Evolutionary conservation across 371 early-diverging fungal species (phyloP).

Genomic region (Mucor lusitanicus): DNA sequence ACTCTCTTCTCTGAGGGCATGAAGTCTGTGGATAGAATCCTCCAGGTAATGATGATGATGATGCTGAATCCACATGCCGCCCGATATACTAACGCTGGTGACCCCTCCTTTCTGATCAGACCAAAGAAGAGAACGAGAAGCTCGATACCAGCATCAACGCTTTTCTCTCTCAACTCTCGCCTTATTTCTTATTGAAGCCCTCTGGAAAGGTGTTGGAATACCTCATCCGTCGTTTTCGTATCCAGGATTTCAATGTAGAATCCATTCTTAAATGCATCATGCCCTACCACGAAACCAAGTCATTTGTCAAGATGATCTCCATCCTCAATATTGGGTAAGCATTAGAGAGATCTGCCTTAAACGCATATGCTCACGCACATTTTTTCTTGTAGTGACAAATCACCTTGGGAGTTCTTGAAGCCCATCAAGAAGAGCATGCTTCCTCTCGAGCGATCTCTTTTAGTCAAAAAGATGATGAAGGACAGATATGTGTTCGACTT

Average conservation of each 20-base stretch:
- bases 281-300: conserved; percentile 92
- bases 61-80: background rate
- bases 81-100: background rate
- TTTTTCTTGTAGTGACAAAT: conserved; percentile 42
- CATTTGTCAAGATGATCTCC: conserved; percentile 80
- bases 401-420: conserved; percentile 70
- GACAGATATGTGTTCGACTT: conserved; percentile 68
- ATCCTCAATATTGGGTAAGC: conserved; percentile 70
- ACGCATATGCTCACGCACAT: no score
- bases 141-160: conserved; percentile 75
- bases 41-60: conserved; percentile 46
- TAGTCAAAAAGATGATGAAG: conserved; percentile 62
- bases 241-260: conserved; percentile 86
- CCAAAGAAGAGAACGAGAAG: conserved; percentile 79
- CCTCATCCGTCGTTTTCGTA: conserved; percentile 88
- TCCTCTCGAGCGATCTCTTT: conserved; percentile 61
- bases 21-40: conserved; percentile 80
- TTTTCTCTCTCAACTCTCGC: conserved; percentile 79
- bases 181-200: conserved; percentile 79
- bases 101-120: conserved; percentile 37
- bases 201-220: conserved; percentile 92
- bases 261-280: conserved; percentile 75
- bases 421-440: conserved; percentile 60
- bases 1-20: conserved; percentile 82
- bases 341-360: background rate